Conservation (phyloP, 768 basidiomycete genomes). For the Mycena indigotica region DNA sequence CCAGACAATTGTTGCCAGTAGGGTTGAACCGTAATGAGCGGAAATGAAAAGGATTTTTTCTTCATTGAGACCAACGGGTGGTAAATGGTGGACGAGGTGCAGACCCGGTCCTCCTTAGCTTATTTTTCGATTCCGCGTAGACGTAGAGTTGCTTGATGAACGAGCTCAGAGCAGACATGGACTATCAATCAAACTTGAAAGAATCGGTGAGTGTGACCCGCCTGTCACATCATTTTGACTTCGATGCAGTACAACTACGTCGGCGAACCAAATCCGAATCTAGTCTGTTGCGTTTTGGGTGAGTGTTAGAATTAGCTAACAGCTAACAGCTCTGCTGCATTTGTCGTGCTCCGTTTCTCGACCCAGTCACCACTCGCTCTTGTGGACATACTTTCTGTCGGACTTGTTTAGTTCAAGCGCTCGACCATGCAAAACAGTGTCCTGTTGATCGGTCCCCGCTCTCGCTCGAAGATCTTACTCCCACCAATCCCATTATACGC, state of each 20-base stretch:
- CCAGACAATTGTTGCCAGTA: too few relatives aligned
- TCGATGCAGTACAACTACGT: slow-evolving; percentile 59
- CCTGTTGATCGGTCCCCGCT: slow-evolving; percentile 83
- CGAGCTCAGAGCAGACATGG: too few relatives aligned
- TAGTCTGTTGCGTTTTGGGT: slow-evolving; percentile 44
- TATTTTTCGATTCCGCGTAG: too few relatives aligned
- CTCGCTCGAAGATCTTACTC: slow-evolving; percentile 53
- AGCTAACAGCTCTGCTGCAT: slow-evolving; percentile 71
- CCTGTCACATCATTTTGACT: too few relatives aligned
- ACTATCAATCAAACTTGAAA: too few relatives aligned
- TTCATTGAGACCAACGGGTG: too few relatives aligned
- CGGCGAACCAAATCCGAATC: slow-evolving; percentile 63
- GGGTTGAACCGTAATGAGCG: too few relatives aligned
- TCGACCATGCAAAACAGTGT: slow-evolving; percentile 70
- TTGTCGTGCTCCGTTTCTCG: slow-evolving; percentile 73
- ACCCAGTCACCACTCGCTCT: slow-evolving; percentile 72
- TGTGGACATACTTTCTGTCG: slow-evolving; percentile 87
- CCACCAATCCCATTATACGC: slow-evolving; percentile 76
- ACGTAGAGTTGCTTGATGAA: too few relatives aligned
- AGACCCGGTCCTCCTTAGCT: too few relatives aligned
- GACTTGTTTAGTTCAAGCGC: slow-evolving; percentile 76
- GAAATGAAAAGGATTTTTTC: too few relatives aligned
- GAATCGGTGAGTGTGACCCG: too few relatives aligned
- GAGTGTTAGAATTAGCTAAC: background rate
- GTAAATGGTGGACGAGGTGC: too few relatives aligned